A percentile compares a stretch with the other conserved stretches of the same genome.
Evolutionary conservation across 805 yeast species (phyloP).

Genomic region (Candida easanensis): DNA sequence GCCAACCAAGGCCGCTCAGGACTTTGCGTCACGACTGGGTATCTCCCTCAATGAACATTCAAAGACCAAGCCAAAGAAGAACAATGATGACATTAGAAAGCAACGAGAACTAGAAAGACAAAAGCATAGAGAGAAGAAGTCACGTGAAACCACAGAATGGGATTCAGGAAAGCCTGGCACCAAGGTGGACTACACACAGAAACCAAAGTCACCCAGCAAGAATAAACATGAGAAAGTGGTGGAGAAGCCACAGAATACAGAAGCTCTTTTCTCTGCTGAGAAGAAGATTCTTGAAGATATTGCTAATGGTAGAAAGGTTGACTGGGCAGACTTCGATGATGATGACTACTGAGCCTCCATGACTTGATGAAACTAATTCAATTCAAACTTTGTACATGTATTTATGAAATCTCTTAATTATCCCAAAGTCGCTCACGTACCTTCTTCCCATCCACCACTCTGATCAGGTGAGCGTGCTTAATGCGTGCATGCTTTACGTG

Average conservation of each 20-base stretch:
- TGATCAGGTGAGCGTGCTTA: conserved; percentile 18
- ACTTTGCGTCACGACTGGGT: conserved; percentile 26
- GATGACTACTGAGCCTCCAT: conserved; percentile 3
- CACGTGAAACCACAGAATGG: conserved; percentile 11
- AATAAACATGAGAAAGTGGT: background rate
- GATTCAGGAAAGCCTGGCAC: conserved; percentile 13
- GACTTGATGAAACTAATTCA: background rate
- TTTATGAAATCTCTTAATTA: background rate
- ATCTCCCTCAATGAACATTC: conserved; percentile 7
- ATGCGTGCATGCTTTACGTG: conserved; percentile 27
- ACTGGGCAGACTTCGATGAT: conserved; percentile 26
- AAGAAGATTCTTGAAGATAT: conserved; percentile 15
- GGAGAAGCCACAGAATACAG: background rate
- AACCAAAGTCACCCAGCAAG: background rate
- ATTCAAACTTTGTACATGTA: background rate
- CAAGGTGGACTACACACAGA: conserved; percentile 4
- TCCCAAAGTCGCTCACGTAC: conserved; percentile 23
- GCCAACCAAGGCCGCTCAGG: conserved; percentile 22
- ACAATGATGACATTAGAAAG: background rate
- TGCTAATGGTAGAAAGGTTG: conserved; percentile 17
- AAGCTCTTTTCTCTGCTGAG: conserved; percentile 9
- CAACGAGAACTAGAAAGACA: conserved; percentile 13
- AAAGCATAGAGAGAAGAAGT: conserved; percentile 10
- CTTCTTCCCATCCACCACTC: conserved; percentile 17
- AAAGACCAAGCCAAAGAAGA: conserved; percentile 2